Evolutionary conservation across 805 yeast genomes (phyloP).

Genomic region (Naumovozyma dairenensis): DNA sequence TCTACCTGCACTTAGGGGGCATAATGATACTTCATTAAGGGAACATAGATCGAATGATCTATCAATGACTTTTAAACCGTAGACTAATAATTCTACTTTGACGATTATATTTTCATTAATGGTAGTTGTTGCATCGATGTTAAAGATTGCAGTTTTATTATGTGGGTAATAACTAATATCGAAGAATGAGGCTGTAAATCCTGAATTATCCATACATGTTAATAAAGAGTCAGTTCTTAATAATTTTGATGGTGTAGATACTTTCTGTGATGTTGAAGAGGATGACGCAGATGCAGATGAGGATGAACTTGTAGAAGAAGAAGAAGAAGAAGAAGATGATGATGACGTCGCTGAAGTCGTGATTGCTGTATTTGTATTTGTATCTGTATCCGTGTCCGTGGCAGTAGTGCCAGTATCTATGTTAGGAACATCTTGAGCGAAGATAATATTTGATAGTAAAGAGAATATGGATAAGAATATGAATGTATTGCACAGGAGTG

Average conservation of each 20-base stretch:
- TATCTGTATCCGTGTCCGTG: too few relatives aligned
- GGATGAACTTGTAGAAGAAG: too few relatives aligned
- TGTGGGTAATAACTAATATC: constrained; percentile 65
- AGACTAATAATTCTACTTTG: constrained; percentile 56
- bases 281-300: too few relatives aligned
- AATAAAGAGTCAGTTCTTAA: constrained; percentile 58
- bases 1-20: constrained; percentile 86
- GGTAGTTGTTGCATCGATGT: constrained; percentile 69
- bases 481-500: too few relatives aligned
- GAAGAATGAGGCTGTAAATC: constrained; percentile 74
- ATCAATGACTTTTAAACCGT: constrained; percentile 61
- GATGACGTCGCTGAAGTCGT: too few relatives aligned
- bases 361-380: too few relatives aligned
- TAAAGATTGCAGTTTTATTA: constrained; percentile 51
- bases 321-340: too few relatives aligned
- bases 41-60: constrained; percentile 56
- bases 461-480: too few relatives aligned
- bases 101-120: constrained; percentile 66
- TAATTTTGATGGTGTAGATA: constrained; percentile 6
- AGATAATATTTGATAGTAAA: too few relatives aligned
- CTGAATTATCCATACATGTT: constrained; percentile 88
- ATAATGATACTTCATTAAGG: constrained; percentile 44
- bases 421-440: too few relatives aligned
- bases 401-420: too few relatives aligned
- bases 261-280: constrained; percentile 3